Base-by-base conservation (phyloP, 1,284 basidiomycete genomes). In the Schizophyllum amplum region DNA sequence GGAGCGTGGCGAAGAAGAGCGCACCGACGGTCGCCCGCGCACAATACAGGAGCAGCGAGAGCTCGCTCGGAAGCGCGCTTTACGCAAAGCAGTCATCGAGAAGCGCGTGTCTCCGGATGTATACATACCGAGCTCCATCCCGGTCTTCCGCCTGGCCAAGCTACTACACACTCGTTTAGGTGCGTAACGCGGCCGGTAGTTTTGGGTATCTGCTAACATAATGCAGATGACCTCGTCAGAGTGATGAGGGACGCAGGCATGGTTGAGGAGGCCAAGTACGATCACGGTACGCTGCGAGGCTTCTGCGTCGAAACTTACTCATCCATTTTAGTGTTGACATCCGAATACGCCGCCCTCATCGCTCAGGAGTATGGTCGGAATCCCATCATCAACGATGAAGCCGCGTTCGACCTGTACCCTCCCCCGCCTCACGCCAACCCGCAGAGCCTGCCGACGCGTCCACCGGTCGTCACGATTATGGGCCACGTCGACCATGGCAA, bases 401-500 rank as follows among this genome's bases (percentile, higher is more conserved):
- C 88, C 47, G 87, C 90, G 6, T 98, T 96, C 65, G 92, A 98
- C 69, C 80, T 98, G 27, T 87, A 88, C 68, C 85, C 93, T 25
- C 83, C 86, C n/a, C 75, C 82, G n/a, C 72, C 77, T 0, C 74
- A 79, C 65, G 68, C 77, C n/a, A 73, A 86, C 59, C 73, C 75
- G 1, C 74, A 80, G 17, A 69, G 70, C 2, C 75, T 90, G 24
- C 85, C 86, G 4, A 70, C 76, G 24, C 85, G 94, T 1, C 92
- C 94, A 4, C 94, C 95, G 0, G 81, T 96, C 17, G 91, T 99
- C 11, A 94, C 95, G 2, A 98, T 99, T 67, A 99, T 99, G 92
- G 97, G 97, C 0, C 97, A 99, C 68, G 97, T 99, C 61, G 97
- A 99, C 70, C 97, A 99, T 69, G 97, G 97, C 54, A 99, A 99